Evolutionary conservation across 169 alveolate genomes (phyloP), one percentile per base, ranked within the genome.

Genomic region (Sarcocystis neurona): DNA sequence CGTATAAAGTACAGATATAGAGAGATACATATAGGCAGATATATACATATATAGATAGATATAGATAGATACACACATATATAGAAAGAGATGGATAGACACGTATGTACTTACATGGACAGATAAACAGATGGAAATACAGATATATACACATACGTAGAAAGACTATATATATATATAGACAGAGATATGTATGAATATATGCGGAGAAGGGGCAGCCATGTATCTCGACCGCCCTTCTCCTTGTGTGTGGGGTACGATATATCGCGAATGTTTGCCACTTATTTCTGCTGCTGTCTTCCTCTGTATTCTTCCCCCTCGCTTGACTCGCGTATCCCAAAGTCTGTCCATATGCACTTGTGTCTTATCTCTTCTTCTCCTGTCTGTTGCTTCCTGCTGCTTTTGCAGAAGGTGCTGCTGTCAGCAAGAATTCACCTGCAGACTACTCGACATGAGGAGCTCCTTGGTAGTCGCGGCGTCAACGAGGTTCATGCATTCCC

Each of bases 401-500:
- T 27, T 30, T 32, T n/a, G 34, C 10, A n/a, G 41, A 66, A n/a
- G 18, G 34, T 8, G 78, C 78, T 53, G 63, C 63, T 20, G 10
- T 53, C 63, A 53, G 30, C 30, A 53, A 53, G 63, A 20, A 12
- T 10, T 27, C 72, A 82, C 88, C 79, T 82, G 88, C 5, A 82
- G 43, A 60, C 44, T 84, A 1, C 75, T 47, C 2, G 89, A 84
- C 70, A 63, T 1, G 0, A 53, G 84, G 34, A 68, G 89, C 15
- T 68, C 84, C 84, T 84, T 84, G 47, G 86, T 63, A 30, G 72
- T 23, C 3, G 91, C 91, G 8, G 63, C 86, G 66, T 75, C 77
- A 34, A 87, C 39, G 41, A 58, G 79, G 68, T 58, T 63, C 41
- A 70, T 60, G 53, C 91, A 70, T 23, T 74, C 87, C 23, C 85